phyloP scores from a whole-genome alignment of 345 rosid species.

The Jatropha curcas region DNA sequence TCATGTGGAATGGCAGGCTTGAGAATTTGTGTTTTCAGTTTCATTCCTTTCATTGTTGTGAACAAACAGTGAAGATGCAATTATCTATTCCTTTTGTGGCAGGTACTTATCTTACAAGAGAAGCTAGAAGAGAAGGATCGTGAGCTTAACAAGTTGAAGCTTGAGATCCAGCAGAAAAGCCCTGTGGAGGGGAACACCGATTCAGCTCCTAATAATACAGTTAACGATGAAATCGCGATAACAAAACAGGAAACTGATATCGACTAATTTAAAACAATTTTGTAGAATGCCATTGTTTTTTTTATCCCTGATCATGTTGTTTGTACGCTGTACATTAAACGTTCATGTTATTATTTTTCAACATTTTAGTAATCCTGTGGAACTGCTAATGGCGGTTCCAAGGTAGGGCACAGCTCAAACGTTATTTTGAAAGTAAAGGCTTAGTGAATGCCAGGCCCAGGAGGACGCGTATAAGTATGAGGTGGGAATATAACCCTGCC shows the following conservation, averaged over 20 bases:
- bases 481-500: no score
- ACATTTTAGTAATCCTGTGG: not conserved
- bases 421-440: no score
- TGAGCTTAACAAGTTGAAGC: conserved; percentile 47
- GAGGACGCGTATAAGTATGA: no score
- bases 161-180: conserved; percentile 44
- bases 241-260: conserved; percentile 27
- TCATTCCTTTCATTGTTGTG: not conserved
- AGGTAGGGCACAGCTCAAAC: no score
- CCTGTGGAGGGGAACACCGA: conserved; percentile 30
- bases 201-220: conserved; percentile 29
- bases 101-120: conserved; percentile 77
- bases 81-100: conserved; percentile 4
- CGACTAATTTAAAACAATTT: conserved; percentile 11
- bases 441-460: no score
- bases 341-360: not conserved
- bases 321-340: conserved; percentile 37
- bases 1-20: not conserved
- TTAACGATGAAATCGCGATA: conserved; percentile 25
- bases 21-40: not conserved
- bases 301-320: not conserved
- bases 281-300: conserved; percentile 18
- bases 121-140: conserved; percentile 65
- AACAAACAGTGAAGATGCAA: not conserved
- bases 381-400: not conserved